Base-by-base conservation (phyloP, 176 grass and related monocot species). In the Lolium rigidum region DNA sequence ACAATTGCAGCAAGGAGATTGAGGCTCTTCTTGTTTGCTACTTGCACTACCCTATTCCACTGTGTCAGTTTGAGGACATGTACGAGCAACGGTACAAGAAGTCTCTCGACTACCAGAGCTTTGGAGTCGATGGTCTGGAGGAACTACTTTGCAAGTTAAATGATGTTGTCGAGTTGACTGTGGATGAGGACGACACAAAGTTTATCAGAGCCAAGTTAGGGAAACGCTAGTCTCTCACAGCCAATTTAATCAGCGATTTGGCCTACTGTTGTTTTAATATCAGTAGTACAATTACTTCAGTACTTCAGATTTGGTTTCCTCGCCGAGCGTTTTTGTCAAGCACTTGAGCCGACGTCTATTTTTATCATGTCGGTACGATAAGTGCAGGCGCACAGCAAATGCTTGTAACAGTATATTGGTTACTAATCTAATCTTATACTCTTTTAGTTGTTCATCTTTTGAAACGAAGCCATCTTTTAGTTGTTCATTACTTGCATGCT, bases 41-140 rank as follows among this genome's bases (percentile, higher is more conserved):
- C 86, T 89, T 31, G 8, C 50, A 80, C 47, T 90, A 80, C 77
- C 96, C 93, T 26, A 79, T 98, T 83, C 93, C 70, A 6, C 73
- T 98, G 22, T 65, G 77, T 73, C 46, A 77, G 52, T 92, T 98
- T 7, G 75, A 92, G 80, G 39, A 43, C 48, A 82, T 94, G 12
- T 98, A 98, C 9, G 78, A 95, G 63, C 93, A 98, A 49, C 86
- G 93, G 65, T 94, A 98, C 86, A 98, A 98, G 90, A 95, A 95
- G 84, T 80, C 51, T 38, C 62, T 98, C 24, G 82, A 95, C 54
- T 92, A 90, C 71, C 85, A 82, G 68, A 86, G 83, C 82, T 94
- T 92, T 52, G 88, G 93, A 80, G 90, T 94, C 18, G 50, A 89
- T 82, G 76, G 82, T 71, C 73, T 95, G 84, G 91, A 91, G 88